Evolutionary conservation across 2,329 filamentous ascomycete genomes (phyloP).

Genomic region (Xylariales sp.): DNA sequence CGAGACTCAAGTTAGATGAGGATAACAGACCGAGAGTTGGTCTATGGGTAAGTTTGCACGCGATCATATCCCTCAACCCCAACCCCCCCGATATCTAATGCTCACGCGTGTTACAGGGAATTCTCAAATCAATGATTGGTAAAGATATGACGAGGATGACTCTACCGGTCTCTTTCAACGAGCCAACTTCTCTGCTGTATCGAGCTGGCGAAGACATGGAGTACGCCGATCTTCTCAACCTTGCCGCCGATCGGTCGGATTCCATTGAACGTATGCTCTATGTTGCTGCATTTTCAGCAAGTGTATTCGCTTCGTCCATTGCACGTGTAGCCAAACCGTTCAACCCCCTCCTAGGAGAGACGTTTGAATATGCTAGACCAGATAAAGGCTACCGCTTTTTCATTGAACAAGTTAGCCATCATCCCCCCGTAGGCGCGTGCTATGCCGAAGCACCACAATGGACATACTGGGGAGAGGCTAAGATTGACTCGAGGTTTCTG

Average conservation of each 20-base stretch:
- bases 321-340: conserved; percentile 98
- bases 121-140: conserved; percentile 99
- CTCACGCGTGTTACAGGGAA: conserved; percentile 70
- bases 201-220: conserved; percentile 98
- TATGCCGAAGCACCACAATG: conserved; percentile 93
- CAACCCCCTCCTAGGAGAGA: conserved; percentile 95
- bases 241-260: conserved; percentile 84
- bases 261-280: conserved; percentile 94
- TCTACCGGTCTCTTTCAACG: conserved; percentile 96
- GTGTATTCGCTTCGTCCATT: conserved; percentile 96
- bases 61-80: not conserved
- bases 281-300: conserved; percentile 94
- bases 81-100: not conserved
- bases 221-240: conserved; percentile 91
- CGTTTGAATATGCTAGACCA: conserved; percentile 93
- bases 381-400: conserved; percentile 99
- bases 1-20: conserved; percentile 85
- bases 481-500: conserved; percentile 96
- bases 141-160: conserved; percentile 99
- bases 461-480: conserved; percentile 97
- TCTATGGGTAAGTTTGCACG: conserved; percentile 79
- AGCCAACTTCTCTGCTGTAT: conserved; percentile 94
- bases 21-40: conserved; percentile 95
- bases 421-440: conserved; percentile 92
- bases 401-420: conserved; percentile 97